Evolutionary conservation across 139 green algal genomes (phyloP).

Genomic region (Coelastrella sp.): DNA sequence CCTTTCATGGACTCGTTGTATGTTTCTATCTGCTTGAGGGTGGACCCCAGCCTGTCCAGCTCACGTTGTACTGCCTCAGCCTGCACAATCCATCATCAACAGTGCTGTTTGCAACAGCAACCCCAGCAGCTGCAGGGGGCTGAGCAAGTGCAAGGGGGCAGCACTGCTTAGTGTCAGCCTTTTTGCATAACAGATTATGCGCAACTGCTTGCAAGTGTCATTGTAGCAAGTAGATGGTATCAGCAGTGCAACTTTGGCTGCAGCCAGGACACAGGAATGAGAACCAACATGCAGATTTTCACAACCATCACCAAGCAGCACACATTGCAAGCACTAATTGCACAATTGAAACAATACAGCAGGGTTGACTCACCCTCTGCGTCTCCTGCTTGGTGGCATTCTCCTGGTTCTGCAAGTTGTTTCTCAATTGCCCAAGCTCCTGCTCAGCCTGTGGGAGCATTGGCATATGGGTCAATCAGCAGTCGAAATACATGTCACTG

Average conservation of each 20-base stretch:
- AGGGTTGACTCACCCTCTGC: conserved; percentile 43
- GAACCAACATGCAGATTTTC: neutral
- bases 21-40: conserved; percentile 76
- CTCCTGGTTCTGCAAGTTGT: conserved; percentile 49
- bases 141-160: too few species aligned
- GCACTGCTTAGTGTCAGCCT: too few species aligned
- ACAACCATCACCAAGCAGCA: neutral
- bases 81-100: conserved; percentile 25
- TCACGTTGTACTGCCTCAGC: conserved; percentile 81
- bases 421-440: conserved; percentile 60
- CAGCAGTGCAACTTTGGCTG: too few species aligned
- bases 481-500: too few species aligned
- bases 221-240: too few species aligned
- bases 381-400: conserved; percentile 54
- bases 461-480: too few species aligned
- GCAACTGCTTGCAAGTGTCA: too few species aligned
- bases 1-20: conserved; percentile 76
- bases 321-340: neutral
- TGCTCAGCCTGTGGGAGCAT: conserved; percentile 62
- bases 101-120: too few species aligned
- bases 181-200: too few species aligned
- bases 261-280: too few species aligned
- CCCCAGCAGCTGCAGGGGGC: too few species aligned
- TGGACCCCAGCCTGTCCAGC: conserved; percentile 77
- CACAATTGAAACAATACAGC: neutral